Evolutionary conservation across 768 basidiomycete species (phyloP), one percentile per base, ranked within the genome.

Genomic region (Calvatia gigantea): DNA sequence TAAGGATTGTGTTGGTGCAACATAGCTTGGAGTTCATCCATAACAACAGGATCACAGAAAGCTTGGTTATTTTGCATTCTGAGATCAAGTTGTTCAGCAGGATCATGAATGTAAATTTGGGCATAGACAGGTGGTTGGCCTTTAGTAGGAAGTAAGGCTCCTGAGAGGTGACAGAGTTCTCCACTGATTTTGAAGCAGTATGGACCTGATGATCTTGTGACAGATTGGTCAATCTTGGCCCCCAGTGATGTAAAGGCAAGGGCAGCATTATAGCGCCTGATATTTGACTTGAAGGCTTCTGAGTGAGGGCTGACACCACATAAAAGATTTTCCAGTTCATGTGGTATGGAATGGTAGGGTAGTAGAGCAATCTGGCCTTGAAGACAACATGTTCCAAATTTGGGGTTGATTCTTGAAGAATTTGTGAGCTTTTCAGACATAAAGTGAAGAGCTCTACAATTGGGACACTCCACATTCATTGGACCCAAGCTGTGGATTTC

Each of bases 21-120:
- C 47, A 56, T 59, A 19, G 58, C 38, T 37, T 64, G 58, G 32
- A 64, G 56, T 3, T 27, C 25, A 9, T 17, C 7, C 44, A 64
- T 46, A 8, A 53, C 25, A 4, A 14, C 27, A 32, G 12, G 41
- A 28, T 59, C 15, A 9, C 12, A 14, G 12, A 39, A n/a, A 8
- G n/a, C 28, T 45, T 52, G 58, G 14, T 41, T 45, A 6, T 25
- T 4, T 2, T 48, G 28, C 4, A 46, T 27, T 9, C 33, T 35
- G 7, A n/a, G n/a, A n/a, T 44, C 21, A 1, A 62, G 33, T 6
- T 61, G 57, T 7, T 51, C 49, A 21, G 43, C 23, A 35, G 57
- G 51, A 41, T 64, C 59, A 39, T 53, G 45, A 15, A 64, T 50
- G 41, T 58, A 64, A 17, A 64, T 54, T 53, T 64, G 63, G 11